These are phyloP conservation scores for Wickerhamiella allomyrinae DNA, from an alignment of 805 yeast genomes.

Conservation along the genomic window DNA sequence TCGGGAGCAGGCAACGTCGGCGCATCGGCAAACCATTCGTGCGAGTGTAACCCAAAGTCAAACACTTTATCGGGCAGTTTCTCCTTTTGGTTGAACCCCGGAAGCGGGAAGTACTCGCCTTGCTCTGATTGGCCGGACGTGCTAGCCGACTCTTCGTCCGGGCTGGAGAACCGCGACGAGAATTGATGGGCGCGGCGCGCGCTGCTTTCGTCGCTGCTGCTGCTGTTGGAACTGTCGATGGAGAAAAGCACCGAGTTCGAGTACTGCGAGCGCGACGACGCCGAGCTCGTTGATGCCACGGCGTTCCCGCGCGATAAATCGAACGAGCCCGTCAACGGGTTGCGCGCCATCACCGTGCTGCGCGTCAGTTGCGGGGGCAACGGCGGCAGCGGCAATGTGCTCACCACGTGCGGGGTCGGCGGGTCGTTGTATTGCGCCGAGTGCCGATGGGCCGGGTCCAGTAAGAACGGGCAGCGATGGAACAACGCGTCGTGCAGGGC, in stretches of 20 bases:
- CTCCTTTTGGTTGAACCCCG: background rate
- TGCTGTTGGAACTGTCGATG: slow-evolving; percentile 1
- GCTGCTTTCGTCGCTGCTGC: background rate
- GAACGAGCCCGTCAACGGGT: slow-evolving; percentile 13
- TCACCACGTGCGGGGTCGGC: slow-evolving; percentile 18
- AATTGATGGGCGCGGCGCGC: background rate
- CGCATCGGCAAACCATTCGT: slow-evolving; percentile 12
- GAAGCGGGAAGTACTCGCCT: background rate
- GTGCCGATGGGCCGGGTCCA: slow-evolving; percentile 38
- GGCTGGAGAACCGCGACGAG: background rate
- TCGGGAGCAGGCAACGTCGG: slow-evolving; percentile 32
- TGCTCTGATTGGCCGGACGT: background rate
- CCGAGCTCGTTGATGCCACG: background rate
- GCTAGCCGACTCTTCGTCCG: background rate
- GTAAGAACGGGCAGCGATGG: slow-evolving; percentile 61
- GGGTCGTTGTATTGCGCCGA: slow-evolving; percentile 7
- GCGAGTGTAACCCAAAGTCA: slow-evolving; percentile 6
- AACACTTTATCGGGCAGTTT: slow-evolving; percentile 1
- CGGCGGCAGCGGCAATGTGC: slow-evolving; percentile 50
- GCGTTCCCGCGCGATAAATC: slow-evolving; percentile 9
- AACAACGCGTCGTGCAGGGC: slow-evolving; percentile 66
- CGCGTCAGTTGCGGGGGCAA: slow-evolving; percentile 45
- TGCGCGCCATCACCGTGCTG: slow-evolving; percentile 32
- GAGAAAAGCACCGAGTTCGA: slow-evolving; percentile 6
- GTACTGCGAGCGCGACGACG: slow-evolving; percentile 2